Base-by-base conservation (phyloP, 495 filamentous ascomycete genomes). In the Daldinia caldariorum region DNA sequence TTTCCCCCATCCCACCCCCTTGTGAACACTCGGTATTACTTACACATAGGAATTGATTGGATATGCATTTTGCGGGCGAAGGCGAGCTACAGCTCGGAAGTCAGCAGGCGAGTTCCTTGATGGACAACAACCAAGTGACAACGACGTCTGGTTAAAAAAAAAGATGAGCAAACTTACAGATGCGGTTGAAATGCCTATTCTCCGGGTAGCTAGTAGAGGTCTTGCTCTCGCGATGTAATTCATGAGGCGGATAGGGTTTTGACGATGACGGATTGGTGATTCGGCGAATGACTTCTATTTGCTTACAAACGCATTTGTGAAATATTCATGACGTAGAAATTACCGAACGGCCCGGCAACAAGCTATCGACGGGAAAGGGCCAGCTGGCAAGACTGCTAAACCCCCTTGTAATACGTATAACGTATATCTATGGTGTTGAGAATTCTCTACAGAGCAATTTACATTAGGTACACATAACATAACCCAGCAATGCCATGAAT, bases 31-130 rank as follows among this genome's bases (percentile, higher is more conserved):
- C 3, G 26, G 26, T 12, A 14, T 61, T 39, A 86, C 92, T 75
- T 89, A 97, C 94, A 98, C 95, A 98, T 99, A 37, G 95, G 95
- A 83, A 99, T 97, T 61, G 93, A 93, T 78, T 94, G 88, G 80
- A 99, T 91, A 89, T 97, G 94, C 95, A 99, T 99, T 70, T 77
- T 79, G 79, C 86, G 83, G 38, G 71, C 57, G 61, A 65, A 61
- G 57, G 72, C 60, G 58, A 76, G 77, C 82, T 83, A 66, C 39
- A 54, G 63, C 26, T 26, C 26, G 58, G 69, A 63, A 74, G 53
- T 58, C 47, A 51, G 34, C 29, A 39, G 3, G 43, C 39, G 61
- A 58, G 49, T 69, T 20, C 39, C 50, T 69, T 54, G 35, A 66
- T 66, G 54, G 45, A 3, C 26, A 26, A 3, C 61, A 41, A 22